phyloP scores from a whole-genome alignment of 2,329 filamentous ascomycete genomes.

The Fusarium begoniae region DNA sequence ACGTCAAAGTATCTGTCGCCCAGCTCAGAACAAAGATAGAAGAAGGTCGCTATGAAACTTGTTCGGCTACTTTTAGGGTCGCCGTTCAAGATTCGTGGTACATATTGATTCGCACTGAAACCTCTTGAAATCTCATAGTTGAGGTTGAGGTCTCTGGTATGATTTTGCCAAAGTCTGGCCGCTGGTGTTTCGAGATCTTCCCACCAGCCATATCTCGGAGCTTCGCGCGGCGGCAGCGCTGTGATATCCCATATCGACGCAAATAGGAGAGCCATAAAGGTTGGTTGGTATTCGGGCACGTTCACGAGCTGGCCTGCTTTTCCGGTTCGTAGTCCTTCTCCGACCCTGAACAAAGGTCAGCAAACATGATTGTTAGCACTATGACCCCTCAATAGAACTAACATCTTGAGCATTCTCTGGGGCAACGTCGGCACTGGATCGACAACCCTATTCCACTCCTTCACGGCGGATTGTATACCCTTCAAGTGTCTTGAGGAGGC shows the following conservation, averaged over 20 bases:
- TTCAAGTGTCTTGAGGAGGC: slow-evolving; percentile 55
- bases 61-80: slow-evolving; percentile 53
- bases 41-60: slow-evolving; percentile 58
- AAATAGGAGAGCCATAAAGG: slow-evolving; percentile 56
- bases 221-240: slow-evolving; percentile 47
- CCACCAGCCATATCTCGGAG: slow-evolving; percentile 51
- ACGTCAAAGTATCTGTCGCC: slow-evolving; percentile 53
- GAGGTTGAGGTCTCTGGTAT: slow-evolving; percentile 48
- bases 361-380: background rate
- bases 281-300: slow-evolving; percentile 54
- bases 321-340: slow-evolving; percentile 51
- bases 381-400: slow-evolving; percentile 2
- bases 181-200: slow-evolving; percentile 48
- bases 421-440: slow-evolving; percentile 46
- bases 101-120: slow-evolving; percentile 46
- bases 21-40: slow-evolving; percentile 57
- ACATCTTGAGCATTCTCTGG: slow-evolving; percentile 52
- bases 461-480: slow-evolving; percentile 47
- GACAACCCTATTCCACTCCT: slow-evolving; percentile 29
- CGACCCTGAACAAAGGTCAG: slow-evolving; percentile 48
- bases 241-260: slow-evolving; percentile 54
- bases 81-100: slow-evolving; percentile 47
- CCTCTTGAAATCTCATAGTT: slow-evolving; percentile 50
- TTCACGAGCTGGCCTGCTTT: slow-evolving; percentile 53
- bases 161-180: slow-evolving; percentile 50